Percentiles rank a stretch among this genome's conserved stretches.
These are phyloP conservation scores for Aspergillus ruber DNA, from an alignment of 2,329 filamentous ascomycete genomes.

Conservation along the genomic window DNA sequence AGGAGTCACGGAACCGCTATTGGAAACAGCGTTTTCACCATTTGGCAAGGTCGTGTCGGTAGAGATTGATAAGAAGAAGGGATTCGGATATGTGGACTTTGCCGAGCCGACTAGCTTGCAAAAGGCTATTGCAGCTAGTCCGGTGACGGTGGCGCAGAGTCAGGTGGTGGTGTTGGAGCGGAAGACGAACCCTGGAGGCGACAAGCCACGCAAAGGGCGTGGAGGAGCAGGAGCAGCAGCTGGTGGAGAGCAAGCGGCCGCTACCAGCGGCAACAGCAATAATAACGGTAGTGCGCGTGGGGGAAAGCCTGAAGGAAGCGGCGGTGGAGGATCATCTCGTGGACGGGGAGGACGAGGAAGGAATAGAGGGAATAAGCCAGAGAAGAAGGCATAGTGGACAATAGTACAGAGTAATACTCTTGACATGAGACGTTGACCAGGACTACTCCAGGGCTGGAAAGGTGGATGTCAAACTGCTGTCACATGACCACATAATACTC, in stretches of 20 bases:
- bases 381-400: background rate
- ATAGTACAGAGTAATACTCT: no score
- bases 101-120: constrained; percentile 63
- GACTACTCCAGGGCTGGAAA: no score
- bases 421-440: no score
- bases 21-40: constrained; percentile 65
- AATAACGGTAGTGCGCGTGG: constrained; percentile 1
- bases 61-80: constrained; percentile 91
- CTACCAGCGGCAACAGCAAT: constrained; percentile 4
- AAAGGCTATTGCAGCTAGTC: constrained; percentile 75
- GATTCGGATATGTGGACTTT: constrained; percentile 91
- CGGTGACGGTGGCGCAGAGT: constrained; percentile 74
- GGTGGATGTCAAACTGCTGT: no score
- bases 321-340: constrained; percentile 11
- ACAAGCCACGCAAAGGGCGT: constrained; percentile 27
- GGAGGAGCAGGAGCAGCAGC: constrained; percentile 12
- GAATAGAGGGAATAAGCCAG: constrained; percentile 5
- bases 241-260: constrained; percentile 4
- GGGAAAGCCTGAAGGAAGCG: constrained; percentile 12
- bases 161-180: constrained; percentile 77
- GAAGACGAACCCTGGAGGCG: constrained; percentile 28
- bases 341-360: constrained; percentile 13
- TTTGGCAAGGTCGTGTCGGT: constrained; percentile 73
- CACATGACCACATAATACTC: no score
- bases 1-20: constrained; percentile 75